Base-by-base conservation (phyloP, 345 rosid genomes). In the Syzygium aromaticum region DNA sequence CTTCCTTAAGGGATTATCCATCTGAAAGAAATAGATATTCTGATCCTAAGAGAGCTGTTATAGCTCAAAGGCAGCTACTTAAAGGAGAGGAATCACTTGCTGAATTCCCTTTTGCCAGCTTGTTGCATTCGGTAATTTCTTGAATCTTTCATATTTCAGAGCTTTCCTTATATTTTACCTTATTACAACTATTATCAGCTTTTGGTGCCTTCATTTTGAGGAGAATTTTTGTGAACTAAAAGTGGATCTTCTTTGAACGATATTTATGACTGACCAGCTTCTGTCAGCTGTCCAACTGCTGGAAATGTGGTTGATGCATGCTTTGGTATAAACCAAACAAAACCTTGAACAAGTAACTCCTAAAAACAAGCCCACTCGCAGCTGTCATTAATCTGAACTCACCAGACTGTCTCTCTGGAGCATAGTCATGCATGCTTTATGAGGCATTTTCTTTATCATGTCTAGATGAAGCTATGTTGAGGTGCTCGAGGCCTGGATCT, bases 71-170 rank as follows among this genome's bases (percentile, higher is more conserved):
- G 52, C 91, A 93, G 89, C 86, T 98, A 88, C 91, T 93, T 54
- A 92, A 91, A 87, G 94, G 92, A 87, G 94, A 94, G 90, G 95
- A 94, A 89, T 95, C 99, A 63, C 95, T 98, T 54, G 98, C 98
- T 87, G 99, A 96, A 92, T 98, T 98, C 90, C 99, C 99, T 83
- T 93, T 86, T 86, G 96, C 98, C 84, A 93, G 98, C 92, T 95
- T 96, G 90, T 91, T 98, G 77, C 95, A 95, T 87, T 87, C 94
- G 94, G 99, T 97, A 95, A 43, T 51, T 28, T 84, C 63, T 85
- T 43, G 15, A 49, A 85, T 54, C 85, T 85, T 54, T 22, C 63
- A 3, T 84, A 53, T 52, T 19, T 28, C 49, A 23, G 56, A 56
- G 84, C 27, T 57, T 51, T 63, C 11, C 22, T 30, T 38, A 3